Evolutionary conservation across 371 early-diverging fungal genomes (phyloP), one percentile per base, ranked within the genome.

Genomic region (Actinomortierella ambigua): DNA sequence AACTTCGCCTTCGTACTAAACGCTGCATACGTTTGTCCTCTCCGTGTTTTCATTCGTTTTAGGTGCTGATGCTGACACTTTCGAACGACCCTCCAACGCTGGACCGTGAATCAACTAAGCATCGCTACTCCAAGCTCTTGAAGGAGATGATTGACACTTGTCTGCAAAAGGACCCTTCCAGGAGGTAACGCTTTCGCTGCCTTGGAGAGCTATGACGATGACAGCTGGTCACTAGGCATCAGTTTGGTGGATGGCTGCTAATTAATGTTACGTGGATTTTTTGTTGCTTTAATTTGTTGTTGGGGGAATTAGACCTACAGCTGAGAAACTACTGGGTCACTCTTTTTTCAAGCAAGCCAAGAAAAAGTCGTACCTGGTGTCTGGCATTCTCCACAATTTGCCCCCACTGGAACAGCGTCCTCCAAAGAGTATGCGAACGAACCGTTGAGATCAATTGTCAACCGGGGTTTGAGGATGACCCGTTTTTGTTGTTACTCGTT

Each of bases 41-140:
- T 77, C 56, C 29, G 54, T 44, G 7, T 39, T 23, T 3, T n/a
- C n/a, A n/a, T n/a, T 22, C 46, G 11, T 14, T 48, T 14, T 62
- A 92, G 91, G 93, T 95, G 2, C 71, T 95, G 17, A 91, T 93
- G 93, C 79, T 95, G 80, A 95, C 94, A 11, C 83, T 95, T 27
- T 90, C 93, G 18, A 93, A 90, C 64, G 93, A 92, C 39, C 94
- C 96, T 4, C 96, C 96, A 5, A 94, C 93, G 3, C 69, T 95
- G 53, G 92, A 92, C 55, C 83, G 93, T 56, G 93, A 93, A 23
- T 75, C 77, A 3, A 85, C 91, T 0, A 82, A 79, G 53, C 84
- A 92, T 79, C 92, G 88, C 58, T 94, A 89, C 66, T 83, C 89
- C 1, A 93, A 87, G 57, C 24, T 78, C 1, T 90, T 94, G 57